Evolutionary conservation across 306 rosid species (phyloP), one percentile per base, ranked within the genome.

Genomic region (Citrullus mucosospermus): DNA sequence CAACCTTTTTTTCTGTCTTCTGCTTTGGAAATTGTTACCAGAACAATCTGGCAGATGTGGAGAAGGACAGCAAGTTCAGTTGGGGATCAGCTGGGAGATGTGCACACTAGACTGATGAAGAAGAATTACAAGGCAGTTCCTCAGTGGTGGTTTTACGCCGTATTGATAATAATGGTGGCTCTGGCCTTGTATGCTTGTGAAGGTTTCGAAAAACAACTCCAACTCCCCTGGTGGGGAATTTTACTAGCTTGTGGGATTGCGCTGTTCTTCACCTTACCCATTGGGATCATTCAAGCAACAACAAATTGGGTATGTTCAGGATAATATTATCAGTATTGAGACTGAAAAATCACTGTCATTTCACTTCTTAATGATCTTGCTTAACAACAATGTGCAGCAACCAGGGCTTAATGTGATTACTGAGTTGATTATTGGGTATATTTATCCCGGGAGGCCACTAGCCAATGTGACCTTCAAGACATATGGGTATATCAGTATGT

Each of bases 221-320:
- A 95, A 78, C 90, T 95, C 32, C 99, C 99, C 22, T 95, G 99
- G 99, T 92, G 99, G 99, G 99, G 99, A 71, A 75, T 95, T 39
- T 14, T 95, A 7, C 18, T 92, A 55, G 89, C 98, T 20, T 84
- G 92, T 43, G 80, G 34, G 14, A 81, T 95, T 80, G 98, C 97
- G 1, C 61, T 89, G 3, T 57, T 86, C 57, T 95, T 91, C 92
- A 95, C 98, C 39, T 84, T 91, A 66, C 98, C 98, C 51, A 22
- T 92, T 73, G 98, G 98, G 22, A 88, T 95, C 53, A 87, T 95
- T 82, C 95, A 91, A 85, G 98, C 98, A 58, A 95, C 98, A 75
- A 92, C 98, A 48, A 95, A 95, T 56, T 53, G 5, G 84, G 97
- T 91, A 87, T n/a, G 68, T 50, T 73, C 61, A 17, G 8, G 9